These are phyloP conservation scores for Dipteronia dyeriana DNA, from an alignment of 345 rosid species.

Conservation along the genomic window DNA sequence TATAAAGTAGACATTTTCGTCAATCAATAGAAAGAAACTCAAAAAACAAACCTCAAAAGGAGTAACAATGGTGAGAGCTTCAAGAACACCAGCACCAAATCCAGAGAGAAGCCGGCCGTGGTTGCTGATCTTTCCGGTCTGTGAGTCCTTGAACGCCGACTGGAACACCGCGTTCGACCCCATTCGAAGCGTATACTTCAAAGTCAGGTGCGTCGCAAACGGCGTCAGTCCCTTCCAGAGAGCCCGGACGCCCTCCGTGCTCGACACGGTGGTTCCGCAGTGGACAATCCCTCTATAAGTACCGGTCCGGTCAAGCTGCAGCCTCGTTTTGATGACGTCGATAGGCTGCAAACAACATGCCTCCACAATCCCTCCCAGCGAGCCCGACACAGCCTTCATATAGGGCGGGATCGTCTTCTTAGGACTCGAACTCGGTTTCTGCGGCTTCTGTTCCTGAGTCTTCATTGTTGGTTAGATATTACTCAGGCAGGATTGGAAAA, in stretches of 20 bases:
- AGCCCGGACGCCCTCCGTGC: constrained; percentile 80
- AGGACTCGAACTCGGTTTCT: neutral
- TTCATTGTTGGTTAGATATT: neutral
- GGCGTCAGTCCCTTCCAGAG: constrained; percentile 96
- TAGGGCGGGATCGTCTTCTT: constrained; percentile 63
- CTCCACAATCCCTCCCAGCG: constrained; percentile 87
- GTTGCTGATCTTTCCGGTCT: constrained; percentile 69
- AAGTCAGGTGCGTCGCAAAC: constrained; percentile 89
- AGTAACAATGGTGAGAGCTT: constrained; percentile 89
- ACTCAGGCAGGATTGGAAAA: no score
- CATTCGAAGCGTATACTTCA: constrained; percentile 88
- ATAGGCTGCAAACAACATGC: constrained; percentile 92
- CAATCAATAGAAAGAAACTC: neutral
- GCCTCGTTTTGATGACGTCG: constrained; percentile 89
- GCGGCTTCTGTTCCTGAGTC: neutral
- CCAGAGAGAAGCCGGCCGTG: constrained; percentile 66
- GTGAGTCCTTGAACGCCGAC: constrained; percentile 70
- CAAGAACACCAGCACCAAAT: constrained; percentile 95
- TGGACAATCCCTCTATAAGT: constrained; percentile 74
- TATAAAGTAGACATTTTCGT: constrained; percentile 1
- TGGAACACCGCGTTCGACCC: constrained; percentile 89
- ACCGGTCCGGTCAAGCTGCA: constrained; percentile 78
- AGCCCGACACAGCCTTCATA: constrained; percentile 91
- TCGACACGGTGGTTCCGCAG: constrained; percentile 70
- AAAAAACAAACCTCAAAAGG: constrained; percentile 73